Evolutionary conservation across 192 early-diverging fungal genomes (phyloP).

Genomic region (Rhizophagus sp.): DNA sequence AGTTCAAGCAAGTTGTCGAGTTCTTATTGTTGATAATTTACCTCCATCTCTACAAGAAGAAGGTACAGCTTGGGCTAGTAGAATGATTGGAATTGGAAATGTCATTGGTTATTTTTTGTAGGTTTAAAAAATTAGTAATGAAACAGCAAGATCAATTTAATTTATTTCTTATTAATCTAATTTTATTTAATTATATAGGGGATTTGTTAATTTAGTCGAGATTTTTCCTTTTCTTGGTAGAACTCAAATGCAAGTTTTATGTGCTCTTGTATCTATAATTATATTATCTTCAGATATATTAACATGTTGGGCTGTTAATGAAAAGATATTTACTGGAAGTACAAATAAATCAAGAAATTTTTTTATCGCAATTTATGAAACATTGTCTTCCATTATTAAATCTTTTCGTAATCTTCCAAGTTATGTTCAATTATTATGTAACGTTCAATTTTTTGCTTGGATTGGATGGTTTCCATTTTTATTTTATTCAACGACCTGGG

Average conservation of each 20-base stretch:
- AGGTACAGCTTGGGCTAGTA: conserved; percentile 84
- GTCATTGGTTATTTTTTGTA: conserved; percentile 84
- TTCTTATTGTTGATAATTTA: conserved; percentile 83
- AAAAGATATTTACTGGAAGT: conserved; percentile 42
- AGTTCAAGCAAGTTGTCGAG: conserved; percentile 85
- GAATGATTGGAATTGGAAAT: conserved; percentile 87
- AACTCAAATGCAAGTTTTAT: conserved; percentile 82
- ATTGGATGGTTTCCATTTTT: conserved; percentile 98
- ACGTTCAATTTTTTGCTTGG: conserved; percentile 95
- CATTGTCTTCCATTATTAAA: conserved; percentile 36
- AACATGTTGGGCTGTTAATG: conserved; percentile 71
- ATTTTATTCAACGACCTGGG: conserved; percentile 68
- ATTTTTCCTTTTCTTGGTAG: conserved; percentile 73
- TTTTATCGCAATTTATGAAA: conserved; percentile 24
- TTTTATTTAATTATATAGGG: conserved; percentile 39
- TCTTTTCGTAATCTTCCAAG: conserved; percentile 67
- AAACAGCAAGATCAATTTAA: background rate
- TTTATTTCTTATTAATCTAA: background rate
- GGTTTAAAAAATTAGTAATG: background rate
- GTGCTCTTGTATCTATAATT: conserved; percentile 68
- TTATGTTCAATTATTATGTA: conserved; percentile 75
- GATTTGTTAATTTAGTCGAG: conserved; percentile 73
- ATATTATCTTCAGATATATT: conserved; percentile 60
- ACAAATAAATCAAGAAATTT: conserved; percentile 19
- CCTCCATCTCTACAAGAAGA: conserved; percentile 80